Conservation (phyloP, 352 stramenopile species). For the Globisporangium lucens region DNA sequence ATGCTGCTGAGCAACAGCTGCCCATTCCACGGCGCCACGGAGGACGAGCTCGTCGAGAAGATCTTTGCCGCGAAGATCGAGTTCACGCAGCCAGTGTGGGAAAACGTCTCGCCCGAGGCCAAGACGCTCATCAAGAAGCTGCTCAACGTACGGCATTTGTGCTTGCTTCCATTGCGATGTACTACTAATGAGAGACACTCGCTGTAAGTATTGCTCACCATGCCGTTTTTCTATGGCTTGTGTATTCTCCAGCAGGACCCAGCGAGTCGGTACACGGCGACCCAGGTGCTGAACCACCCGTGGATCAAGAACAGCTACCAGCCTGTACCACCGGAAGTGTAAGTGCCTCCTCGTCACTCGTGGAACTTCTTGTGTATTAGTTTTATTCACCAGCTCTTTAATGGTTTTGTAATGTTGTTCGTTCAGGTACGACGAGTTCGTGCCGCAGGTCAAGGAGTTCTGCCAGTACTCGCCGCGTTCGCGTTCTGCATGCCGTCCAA, state of each 20-base stretch:
- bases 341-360: slow-evolving; percentile 10
- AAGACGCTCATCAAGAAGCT: slow-evolving; percentile 74
- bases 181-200: no score
- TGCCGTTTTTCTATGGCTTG: not conserved
- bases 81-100: slow-evolving; percentile 53
- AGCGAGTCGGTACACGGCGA: slow-evolving; percentile 49
- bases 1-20: slow-evolving; percentile 81
- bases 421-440: slow-evolving; percentile 57
- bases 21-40: slow-evolving; percentile 61
- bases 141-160: slow-evolving; percentile 40
- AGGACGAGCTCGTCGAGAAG: slow-evolving; percentile 72
- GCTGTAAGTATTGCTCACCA: not conserved
- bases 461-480: slow-evolving; percentile 65
- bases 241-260: slow-evolving; percentile 35
- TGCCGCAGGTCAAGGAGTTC: slow-evolving; percentile 61
- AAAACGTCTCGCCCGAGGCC: slow-evolving; percentile 53
- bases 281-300: slow-evolving; percentile 59
- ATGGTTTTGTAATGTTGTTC: no score
- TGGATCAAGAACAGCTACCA: slow-evolving; percentile 66
- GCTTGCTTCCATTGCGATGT: not conserved
- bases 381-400: no score
- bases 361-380: not conserved
- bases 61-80: slow-evolving; percentile 65
- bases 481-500: slow-evolving; percentile 70
- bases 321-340: slow-evolving; percentile 37